Base-by-base conservation (phyloP, 1,284 basidiomycete species). In the Cutaneotrichosporon mucoides region DNA sequence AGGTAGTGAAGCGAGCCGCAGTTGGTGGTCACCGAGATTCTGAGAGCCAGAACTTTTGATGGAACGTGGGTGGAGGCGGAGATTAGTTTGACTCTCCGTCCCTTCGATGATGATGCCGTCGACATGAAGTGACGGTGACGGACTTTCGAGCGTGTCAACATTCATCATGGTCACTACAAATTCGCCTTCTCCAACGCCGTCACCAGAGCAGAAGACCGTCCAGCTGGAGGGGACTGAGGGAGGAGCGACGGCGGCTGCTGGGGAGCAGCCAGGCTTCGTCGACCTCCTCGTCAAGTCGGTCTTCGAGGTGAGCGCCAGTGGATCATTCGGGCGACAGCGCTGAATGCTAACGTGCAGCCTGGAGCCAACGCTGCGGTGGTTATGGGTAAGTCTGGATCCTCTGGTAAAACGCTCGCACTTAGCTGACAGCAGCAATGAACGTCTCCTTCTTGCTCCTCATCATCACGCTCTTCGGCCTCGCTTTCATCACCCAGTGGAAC, bases 371-470 rank as follows among this genome's bases (percentile, higher is more conserved):
- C 66, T 8, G 68, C 75, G 7, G 68, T 74, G 1, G 71, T 75
- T 9, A 64, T 75, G 51, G 73, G 76, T 75, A 44, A 41, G 70
- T 15, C n/a, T 34, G 16, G 35, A 3, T 7, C 34, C 34, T 24
- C 13, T 48, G 24, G 24, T 24, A 24, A 24, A 24, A 24, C 24
- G 24, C 24, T 24, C 24, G 24, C 24, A 15, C 2, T 24, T 24
- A n/a, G 12, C 48, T 62, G 24, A 59, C 45, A 0, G n/a, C 57
- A 76, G 76, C 75, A 0, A 78, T 77, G 76, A 78, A 78, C 61
- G 57, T 75, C 9, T 76, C 69, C 4, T 78, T 78, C 69, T 72
- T 77, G 62, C 59, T 75, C 41, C 70, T 78, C 38, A 57, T 76
- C 42, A 44, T 78, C 33, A 69, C 69, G 1, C 66, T 78, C n/a